These are phyloP conservation scores for Trypanosoma platydactyli DNA, from an alignment of 208 protist genomes.

Conservation along the genomic window DNA sequence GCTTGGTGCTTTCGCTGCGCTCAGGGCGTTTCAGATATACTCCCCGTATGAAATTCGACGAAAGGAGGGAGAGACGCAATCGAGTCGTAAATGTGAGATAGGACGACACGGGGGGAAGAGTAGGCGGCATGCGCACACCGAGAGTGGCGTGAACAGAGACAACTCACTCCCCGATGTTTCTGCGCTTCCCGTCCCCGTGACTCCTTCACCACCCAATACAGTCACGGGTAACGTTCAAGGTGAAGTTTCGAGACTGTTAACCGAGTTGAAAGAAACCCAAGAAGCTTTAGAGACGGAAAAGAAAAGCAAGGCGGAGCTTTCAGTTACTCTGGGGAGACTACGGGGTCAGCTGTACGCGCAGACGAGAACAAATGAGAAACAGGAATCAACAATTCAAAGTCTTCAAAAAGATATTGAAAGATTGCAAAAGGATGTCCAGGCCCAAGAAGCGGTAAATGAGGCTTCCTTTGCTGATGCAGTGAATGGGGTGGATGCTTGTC, in stretches of 20 bases:
- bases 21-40: slow-evolving; percentile 73
- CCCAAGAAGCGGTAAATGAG: neutral
- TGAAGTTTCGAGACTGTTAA: slow-evolving; percentile 48
- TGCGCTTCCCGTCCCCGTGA: slow-evolving; percentile 27
- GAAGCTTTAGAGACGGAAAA: slow-evolving; percentile 68
- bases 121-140: slow-evolving; percentile 19
- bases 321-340: slow-evolving; percentile 57
- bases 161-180: slow-evolving; percentile 1
- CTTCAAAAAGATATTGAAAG: slow-evolving; percentile 45
- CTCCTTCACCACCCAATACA: slow-evolving; percentile 11
- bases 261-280: slow-evolving; percentile 63
- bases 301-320: slow-evolving; percentile 61
- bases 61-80: slow-evolving; percentile 41
- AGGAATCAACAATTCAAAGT: slow-evolving; percentile 45
- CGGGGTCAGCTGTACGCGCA: slow-evolving; percentile 55
- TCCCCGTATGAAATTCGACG: slow-evolving; percentile 82
- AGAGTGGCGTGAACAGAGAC: slow-evolving; percentile 12
- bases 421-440: slow-evolving; percentile 12
- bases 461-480: neutral
- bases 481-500: neutral
- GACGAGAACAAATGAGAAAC: slow-evolving; percentile 53
- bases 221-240: slow-evolving; percentile 22
- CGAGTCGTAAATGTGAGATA: neutral
- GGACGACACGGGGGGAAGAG: slow-evolving; percentile 1
- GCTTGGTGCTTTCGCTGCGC: slow-evolving; percentile 43